Conservation (phyloP, 2,329 filamentous ascomycete genomes). For the Venturia pyrina region DNA sequence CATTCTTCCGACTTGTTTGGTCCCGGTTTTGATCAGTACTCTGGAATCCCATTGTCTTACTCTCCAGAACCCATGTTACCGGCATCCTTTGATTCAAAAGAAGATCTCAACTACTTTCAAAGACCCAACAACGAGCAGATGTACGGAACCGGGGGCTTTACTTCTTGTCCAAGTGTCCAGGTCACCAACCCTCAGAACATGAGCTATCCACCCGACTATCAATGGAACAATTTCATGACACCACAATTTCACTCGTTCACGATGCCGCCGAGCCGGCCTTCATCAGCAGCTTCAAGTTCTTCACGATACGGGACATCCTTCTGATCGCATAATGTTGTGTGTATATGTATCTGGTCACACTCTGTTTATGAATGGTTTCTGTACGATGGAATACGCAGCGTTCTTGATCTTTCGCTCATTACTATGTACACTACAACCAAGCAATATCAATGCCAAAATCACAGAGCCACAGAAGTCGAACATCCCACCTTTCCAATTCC, state of each 20-base stretch:
- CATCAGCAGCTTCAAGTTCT: not conserved
- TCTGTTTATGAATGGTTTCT: not conserved
- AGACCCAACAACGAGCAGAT: not conserved
- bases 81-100: not conserved
- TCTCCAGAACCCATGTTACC: not conserved
- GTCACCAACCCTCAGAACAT: not conserved
- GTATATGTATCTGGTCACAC: not conserved
- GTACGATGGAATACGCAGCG: not conserved
- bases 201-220: not conserved
- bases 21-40: not conserved
- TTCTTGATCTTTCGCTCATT: not conserved
- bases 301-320: not conserved
- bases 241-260: not conserved
- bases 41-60: not conserved
- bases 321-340: not conserved
- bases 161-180: not conserved
- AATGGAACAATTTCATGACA: not conserved
- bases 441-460: not conserved
- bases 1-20: constrained; percentile 1
- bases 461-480: too few relatives aligned
- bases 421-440: not conserved
- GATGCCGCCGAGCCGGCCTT: not conserved
- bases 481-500: too few relatives aligned
- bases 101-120: not conserved
- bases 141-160: not conserved